A percentile compares a stretch with the other conserved stretches of the same genome.
Conservation (phyloP, 2,329 filamentous ascomycete species). For the Alternaria atra region DNA sequence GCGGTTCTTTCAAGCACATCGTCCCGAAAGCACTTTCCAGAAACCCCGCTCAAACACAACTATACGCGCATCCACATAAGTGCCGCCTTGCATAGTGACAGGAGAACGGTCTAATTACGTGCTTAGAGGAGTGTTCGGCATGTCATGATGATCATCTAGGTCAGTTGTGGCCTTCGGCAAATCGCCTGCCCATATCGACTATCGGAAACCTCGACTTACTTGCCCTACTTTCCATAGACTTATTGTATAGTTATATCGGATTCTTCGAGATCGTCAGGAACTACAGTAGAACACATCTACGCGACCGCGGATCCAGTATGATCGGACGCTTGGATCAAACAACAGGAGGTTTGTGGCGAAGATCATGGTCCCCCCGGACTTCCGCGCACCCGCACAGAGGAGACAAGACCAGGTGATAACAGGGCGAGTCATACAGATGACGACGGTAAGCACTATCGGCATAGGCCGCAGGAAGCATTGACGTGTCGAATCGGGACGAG, state of each 20-base stretch:
- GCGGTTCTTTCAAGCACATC: not conserved
- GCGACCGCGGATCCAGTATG: slow-evolving; percentile 1
- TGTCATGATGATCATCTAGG: slow-evolving; percentile 5
- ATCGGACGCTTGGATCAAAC: not conserved
- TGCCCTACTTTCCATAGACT: not conserved
- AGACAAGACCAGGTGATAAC: slow-evolving; percentile 1
- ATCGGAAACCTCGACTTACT: not conserved
- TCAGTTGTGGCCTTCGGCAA: not conserved
- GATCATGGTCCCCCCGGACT: not conserved
- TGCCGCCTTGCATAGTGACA: not conserved
- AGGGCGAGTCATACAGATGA: slow-evolving; percentile 7
- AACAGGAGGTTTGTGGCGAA: not conserved
- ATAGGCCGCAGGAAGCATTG: not conserved
- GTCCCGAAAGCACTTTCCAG: not conserved
- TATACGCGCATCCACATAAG: not conserved
- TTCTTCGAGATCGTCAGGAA: not conserved
- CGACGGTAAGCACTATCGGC: slow-evolving; percentile 2
- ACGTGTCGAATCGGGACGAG: slow-evolving; percentile 4
- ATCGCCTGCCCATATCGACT: slow-evolving; percentile 1
- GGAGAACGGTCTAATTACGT: not conserved
- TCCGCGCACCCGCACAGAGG: slow-evolving; percentile 1
- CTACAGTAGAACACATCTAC: not conserved
- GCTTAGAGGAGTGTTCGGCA: not conserved
- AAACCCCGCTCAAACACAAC: not conserved
- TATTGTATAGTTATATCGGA: not conserved